A percentile compares a stretch with the other conserved stretches of the same genome.
Evolutionary conservation across 2,329 filamentous ascomycete genomes (phyloP).

Genomic region (Aureobasidium pullulans): DNA sequence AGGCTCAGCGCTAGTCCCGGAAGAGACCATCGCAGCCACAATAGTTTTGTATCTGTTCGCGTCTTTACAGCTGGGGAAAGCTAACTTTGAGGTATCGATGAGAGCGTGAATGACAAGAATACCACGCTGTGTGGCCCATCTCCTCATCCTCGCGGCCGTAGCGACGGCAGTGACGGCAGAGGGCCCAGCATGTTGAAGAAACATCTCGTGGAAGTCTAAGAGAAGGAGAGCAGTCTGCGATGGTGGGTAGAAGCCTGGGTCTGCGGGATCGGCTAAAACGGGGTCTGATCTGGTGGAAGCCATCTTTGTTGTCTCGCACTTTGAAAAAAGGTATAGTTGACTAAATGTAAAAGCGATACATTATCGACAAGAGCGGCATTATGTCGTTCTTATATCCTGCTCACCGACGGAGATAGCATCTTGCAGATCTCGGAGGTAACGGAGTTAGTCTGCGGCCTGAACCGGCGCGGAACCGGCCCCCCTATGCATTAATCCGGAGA

Average conservation of each 20-base stretch:
- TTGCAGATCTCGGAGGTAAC: no score
- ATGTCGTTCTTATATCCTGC: no score
- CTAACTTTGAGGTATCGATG: slow-evolving; percentile 19
- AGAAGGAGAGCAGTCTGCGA: slow-evolving; percentile 26
- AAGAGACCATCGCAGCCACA: slow-evolving; percentile 13
- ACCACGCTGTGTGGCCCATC: slow-evolving; percentile 24
- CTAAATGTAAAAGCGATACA: no score
- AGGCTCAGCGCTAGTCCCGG: slow-evolving; percentile 12
- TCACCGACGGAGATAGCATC: no score
- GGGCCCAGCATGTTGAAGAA: slow-evolving; percentile 16
- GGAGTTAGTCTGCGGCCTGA: no score
- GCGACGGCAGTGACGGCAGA: slow-evolving; percentile 17
- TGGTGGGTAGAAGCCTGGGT: slow-evolving; percentile 21
- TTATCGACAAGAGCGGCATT: no score
- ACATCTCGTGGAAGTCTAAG: slow-evolving; percentile 26
- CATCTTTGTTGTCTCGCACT: no score
- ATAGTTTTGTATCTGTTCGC: slow-evolving; percentile 13
- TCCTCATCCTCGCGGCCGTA: slow-evolving; percentile 20
- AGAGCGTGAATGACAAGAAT: slow-evolving; percentile 26
- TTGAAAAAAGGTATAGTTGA: no score
- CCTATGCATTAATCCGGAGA: no score
- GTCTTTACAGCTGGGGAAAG: slow-evolving; percentile 22
- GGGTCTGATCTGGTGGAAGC: no score
- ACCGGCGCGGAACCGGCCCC: no score
- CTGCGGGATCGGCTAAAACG: background rate